Evolutionary conservation across 75 land plant species (phyloP).

Genomic region (Sequoia sempervirens): DNA sequence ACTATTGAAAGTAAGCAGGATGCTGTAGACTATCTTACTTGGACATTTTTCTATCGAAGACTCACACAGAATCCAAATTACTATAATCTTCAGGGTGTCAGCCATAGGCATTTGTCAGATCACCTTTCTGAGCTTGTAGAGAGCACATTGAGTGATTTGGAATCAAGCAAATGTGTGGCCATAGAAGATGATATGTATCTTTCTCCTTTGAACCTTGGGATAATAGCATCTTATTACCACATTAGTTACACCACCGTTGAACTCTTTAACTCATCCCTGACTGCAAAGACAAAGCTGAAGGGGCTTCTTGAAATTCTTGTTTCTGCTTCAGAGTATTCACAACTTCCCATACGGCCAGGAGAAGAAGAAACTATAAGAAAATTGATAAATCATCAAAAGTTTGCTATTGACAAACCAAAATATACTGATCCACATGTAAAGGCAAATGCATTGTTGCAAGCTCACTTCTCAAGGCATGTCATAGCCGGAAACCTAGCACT

Average conservation of each 20-base stretch:
- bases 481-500: too few relatives aligned
- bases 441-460: conserved; percentile 85
- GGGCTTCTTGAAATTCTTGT: conserved; percentile 80
- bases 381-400: conserved; percentile 79
- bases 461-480: conserved; percentile 29
- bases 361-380: conserved; percentile 79
- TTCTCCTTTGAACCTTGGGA: too few relatives aligned
- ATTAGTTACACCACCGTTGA: conserved; percentile 82
- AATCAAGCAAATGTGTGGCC: too few relatives aligned
- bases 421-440: conserved; percentile 85
- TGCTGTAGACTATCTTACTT: conserved; percentile 34
- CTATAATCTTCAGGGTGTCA: too few relatives aligned
- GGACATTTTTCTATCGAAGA: conserved; percentile 88
- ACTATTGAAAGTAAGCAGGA: too few relatives aligned
- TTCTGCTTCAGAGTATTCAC: conserved; percentile 80
- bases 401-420: conserved; percentile 80
- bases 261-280: conserved; percentile 77
- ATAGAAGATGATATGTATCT: too few relatives aligned
- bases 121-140: too few relatives aligned
- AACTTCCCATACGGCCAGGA: conserved; percentile 81
- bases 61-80: conserved; percentile 92
- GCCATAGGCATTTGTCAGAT: too few relatives aligned
- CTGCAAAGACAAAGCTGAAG: conserved; percentile 83
- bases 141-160: too few relatives aligned
- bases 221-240: too few relatives aligned